Evolutionary conservation across 139 green algal genomes (phyloP).

Genomic region (Chlamydomonas sphaeroides): DNA sequence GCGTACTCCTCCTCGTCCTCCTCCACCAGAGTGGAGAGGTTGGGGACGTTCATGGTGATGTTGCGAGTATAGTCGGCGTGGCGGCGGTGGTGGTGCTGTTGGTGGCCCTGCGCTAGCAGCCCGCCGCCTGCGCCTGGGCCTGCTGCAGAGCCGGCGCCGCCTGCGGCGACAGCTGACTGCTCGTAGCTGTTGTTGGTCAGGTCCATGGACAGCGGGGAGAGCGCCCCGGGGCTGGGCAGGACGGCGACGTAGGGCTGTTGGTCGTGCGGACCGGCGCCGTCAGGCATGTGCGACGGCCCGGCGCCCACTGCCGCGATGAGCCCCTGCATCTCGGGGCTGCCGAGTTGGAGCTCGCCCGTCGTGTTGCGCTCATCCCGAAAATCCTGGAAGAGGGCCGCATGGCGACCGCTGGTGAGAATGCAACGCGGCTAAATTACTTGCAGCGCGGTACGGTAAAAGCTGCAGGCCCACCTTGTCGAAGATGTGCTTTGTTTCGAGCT

Average conservation of each 20-base stretch:
- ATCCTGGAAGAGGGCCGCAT: neutral
- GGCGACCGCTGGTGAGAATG: too few species aligned
- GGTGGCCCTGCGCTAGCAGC: neutral
- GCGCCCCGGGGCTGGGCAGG: conserved; percentile 13
- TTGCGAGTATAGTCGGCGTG: conserved; percentile 57
- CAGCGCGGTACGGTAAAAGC: too few species aligned
- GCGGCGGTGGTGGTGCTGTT: neutral
- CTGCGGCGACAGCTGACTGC: neutral
- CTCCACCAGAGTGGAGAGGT: conserved; percentile 77
- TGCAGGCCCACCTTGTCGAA: too few species aligned
- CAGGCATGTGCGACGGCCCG: too few species aligned
- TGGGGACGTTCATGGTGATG: conserved; percentile 78
- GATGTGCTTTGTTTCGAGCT: conserved; percentile 76
- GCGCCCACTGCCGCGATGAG: too few species aligned
- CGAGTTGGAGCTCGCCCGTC: neutral
- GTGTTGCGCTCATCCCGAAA: neutral
- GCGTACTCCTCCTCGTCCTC: conserved; percentile 72
- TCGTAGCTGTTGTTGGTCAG: conserved; percentile 64
- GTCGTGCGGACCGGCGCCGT: too few species aligned
- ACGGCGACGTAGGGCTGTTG: too few species aligned
- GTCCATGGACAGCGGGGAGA: conserved; percentile 65
- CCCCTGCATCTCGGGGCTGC: too few species aligned
- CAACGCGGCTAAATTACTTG: too few species aligned
- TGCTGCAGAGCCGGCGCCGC: too few species aligned
- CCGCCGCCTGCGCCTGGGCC: too few species aligned